Evolutionary conservation across 2,329 filamentous ascomycete genomes (phyloP), one percentile per base, ranked within the genome.

Genomic region (Ophiostoma ips): DNA sequence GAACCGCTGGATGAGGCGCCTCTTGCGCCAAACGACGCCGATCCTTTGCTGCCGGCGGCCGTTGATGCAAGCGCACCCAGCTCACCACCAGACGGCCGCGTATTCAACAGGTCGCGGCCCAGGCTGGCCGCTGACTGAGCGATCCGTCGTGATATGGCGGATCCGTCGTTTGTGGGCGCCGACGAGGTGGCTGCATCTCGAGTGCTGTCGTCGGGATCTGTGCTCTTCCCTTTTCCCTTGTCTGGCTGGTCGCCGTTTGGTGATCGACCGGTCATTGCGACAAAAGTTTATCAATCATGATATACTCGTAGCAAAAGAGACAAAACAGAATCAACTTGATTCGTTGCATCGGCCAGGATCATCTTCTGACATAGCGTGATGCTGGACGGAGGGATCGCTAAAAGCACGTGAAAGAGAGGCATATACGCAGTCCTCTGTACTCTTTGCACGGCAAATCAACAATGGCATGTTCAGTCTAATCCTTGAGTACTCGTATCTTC

Each of bases 71-170:
- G 41, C 7, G 41, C 24, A 4, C 52, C 49, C 30, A 60, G 45
- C 21, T 56, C 56, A 16, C 46, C 37, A 21, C 55, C 24, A n/a
- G 33, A 47, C 3, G 57, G 56, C 15, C 52, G 55, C n/a, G 53
- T 56, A 1, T 54, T 50, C 8, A 63, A 34, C 12, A 61, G 37
- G 18, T 56, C 56, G 15, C 57, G 53, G 21, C 59, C 51, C 5
- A 64, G 46, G 1, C 57, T 52, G 6, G 58, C 53, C 5, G 61
- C 61, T 8, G 61, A 63, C 34, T 55, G 57, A 13, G 54, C 57
- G n/a, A 64, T 58, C n/a, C 58, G 57, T 8, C 58, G 57, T 8
- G 58, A 49, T 4, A 61, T 49, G 35, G 48, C 51, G 1, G 52
- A 56, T 13, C 28, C 5, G 37, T 7, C 38, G 16, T 35, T 21